phyloP scores from a whole-genome alignment of 441 rosid species.

The Cnidoscolus chayamansa region DNA sequence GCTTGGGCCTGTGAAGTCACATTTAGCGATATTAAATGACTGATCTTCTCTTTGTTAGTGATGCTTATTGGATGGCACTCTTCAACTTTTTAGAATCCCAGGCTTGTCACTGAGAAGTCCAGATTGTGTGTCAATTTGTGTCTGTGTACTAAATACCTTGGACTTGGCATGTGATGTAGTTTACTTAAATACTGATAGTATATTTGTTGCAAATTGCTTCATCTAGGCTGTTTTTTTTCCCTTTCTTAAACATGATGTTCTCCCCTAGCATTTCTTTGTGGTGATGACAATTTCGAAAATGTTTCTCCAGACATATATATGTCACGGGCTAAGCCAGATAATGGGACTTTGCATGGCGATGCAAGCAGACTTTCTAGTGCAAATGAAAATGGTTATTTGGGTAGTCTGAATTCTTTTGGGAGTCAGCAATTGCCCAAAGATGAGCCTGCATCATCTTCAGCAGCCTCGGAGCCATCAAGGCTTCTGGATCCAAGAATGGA shows the following conservation, averaged over 20 bases:
- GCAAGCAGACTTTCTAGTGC: constrained; percentile 44
- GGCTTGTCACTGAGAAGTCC: too few species aligned
- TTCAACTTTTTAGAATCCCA: too few species aligned
- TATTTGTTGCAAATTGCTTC: constrained; percentile 9
- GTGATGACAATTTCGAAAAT: constrained; percentile 20
- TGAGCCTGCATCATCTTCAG: constrained; percentile 48
- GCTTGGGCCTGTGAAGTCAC: background rate
- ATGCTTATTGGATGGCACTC: background rate
- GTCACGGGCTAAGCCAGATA: constrained; percentile 49
- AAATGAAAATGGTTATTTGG: constrained; percentile 51
- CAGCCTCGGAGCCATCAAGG: constrained; percentile 56
- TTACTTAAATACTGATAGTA: background rate
- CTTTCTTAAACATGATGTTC: background rate
- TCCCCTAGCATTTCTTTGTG: constrained; percentile 12
- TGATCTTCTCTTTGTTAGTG: background rate
- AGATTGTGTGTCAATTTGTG: too few species aligned
- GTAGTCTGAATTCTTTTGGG: constrained; percentile 47
- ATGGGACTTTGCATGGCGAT: constrained; percentile 61
- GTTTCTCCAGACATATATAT: constrained; percentile 58
- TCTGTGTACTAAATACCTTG: too few species aligned
- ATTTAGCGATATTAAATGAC: background rate
- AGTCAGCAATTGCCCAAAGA: constrained; percentile 54
- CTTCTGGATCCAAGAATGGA: constrained; percentile 68
- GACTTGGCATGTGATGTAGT: too few species aligned
- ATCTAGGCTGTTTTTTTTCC: constrained; percentile 5